Conservation (phyloP, 1,284 basidiomycete genomes). For the Moniliophthora roreri region DNA sequence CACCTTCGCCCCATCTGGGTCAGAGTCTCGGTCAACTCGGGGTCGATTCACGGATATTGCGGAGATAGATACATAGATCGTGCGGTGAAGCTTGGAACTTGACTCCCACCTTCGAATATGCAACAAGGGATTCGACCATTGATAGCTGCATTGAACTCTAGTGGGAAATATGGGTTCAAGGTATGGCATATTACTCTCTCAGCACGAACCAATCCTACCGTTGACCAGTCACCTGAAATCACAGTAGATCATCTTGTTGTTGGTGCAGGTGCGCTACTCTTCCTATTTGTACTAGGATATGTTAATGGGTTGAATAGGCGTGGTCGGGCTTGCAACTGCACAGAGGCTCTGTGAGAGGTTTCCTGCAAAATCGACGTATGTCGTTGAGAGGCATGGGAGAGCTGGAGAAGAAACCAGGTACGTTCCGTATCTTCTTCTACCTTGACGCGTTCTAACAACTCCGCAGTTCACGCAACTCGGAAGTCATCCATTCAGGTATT, state of each 20-base stretch:
- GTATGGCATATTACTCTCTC: too few species aligned
- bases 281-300: neutral
- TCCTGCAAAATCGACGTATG: constrained; percentile 74
- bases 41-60: too few species aligned
- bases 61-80: too few species aligned
- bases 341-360: constrained; percentile 70
- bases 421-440: constrained; percentile 13
- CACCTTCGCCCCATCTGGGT: too few species aligned
- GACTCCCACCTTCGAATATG: too few species aligned
- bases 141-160: too few species aligned
- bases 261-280: constrained; percentile 72
- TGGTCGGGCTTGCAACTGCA: constrained; percentile 88
- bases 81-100: too few species aligned
- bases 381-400: constrained; percentile 78
- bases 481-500: constrained; percentile 90
- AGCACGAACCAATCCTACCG: neutral
- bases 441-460: neutral
- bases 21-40: too few species aligned
- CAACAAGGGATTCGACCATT: too few species aligned
- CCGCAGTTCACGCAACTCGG: constrained; percentile 87
- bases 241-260: constrained; percentile 88
- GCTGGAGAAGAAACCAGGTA: constrained; percentile 86
- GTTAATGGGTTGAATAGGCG: constrained; percentile 46
- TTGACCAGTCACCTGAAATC: constrained; percentile 61
- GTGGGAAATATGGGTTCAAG: neutral